Evolutionary conservation across 495 filamentous ascomycete species (phyloP).

Genomic region (Penicillium cataractarum): DNA sequence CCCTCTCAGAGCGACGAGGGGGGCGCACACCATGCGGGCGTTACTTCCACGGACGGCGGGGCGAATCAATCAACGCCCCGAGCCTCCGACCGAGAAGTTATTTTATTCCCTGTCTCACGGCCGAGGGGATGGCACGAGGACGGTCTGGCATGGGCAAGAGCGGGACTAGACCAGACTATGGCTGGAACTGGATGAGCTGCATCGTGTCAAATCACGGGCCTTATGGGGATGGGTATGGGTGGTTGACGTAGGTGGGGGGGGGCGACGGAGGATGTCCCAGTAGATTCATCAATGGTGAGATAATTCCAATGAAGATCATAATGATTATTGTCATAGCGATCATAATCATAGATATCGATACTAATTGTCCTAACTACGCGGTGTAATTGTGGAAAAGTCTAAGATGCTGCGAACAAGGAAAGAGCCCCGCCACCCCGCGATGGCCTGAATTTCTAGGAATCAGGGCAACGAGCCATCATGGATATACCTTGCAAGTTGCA

Average conservation of each 20-base stretch:
- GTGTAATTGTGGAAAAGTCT: not conserved
- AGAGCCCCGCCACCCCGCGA: not conserved
- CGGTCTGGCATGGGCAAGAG: not conserved
- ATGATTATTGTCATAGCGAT: not conserved
- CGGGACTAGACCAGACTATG: not conserved
- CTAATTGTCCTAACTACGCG: not conserved
- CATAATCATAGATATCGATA: not conserved
- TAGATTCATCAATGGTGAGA: not conserved
- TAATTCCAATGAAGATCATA: not conserved
- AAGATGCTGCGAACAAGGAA: not conserved
- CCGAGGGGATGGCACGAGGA: not conserved
- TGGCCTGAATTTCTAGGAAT: not conserved
- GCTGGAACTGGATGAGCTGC: not conserved
- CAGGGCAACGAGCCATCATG: not conserved
- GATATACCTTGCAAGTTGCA: too few species aligned
- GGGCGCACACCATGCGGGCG: not conserved
- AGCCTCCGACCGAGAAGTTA: constrained; percentile 20
- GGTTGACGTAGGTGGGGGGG: constrained; percentile 4
- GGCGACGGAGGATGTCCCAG: not conserved
- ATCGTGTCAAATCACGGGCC: not conserved
- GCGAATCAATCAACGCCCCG: constrained; percentile 26
- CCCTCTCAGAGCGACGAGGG: not conserved
- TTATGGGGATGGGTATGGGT: not conserved
- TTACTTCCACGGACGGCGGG: constrained; percentile 4
- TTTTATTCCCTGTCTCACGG: constrained; percentile 7